Conservation (phyloP, 1,284 basidiomycete genomes). For the Clitocybe nebularis region DNA sequence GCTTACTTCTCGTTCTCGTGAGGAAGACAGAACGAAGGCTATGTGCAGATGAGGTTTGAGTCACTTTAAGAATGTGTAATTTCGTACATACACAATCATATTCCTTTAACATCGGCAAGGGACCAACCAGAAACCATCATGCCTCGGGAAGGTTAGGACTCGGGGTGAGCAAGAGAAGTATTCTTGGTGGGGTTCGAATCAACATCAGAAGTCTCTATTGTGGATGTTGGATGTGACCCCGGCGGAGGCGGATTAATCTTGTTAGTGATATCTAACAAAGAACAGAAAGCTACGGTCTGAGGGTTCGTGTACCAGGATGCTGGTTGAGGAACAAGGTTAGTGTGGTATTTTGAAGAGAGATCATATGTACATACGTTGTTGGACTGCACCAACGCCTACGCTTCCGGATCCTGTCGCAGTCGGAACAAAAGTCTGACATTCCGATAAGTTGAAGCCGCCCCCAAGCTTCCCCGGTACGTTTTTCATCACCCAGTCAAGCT, state of each 20-base stretch:
- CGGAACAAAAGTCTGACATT: conserved; percentile 68
- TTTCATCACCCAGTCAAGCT: conserved; percentile 62
- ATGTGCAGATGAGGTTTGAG: too few relatives aligned
- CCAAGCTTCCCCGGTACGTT: conserved; percentile 41
- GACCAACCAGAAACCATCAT: too few relatives aligned
- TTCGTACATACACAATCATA: too few relatives aligned
- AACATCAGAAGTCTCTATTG: too few relatives aligned
- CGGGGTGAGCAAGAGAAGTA: too few relatives aligned
- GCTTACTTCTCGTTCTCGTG: too few relatives aligned
- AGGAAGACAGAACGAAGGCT: too few relatives aligned
- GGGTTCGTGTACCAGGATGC: conserved; percentile 84
- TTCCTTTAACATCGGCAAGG: too few relatives aligned
- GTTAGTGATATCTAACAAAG: conserved; percentile 77
- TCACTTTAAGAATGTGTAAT: too few relatives aligned
- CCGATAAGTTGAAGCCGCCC: conserved; percentile 39
- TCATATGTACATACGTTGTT: conserved; percentile 45
- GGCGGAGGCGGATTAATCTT: conserved; percentile 55
- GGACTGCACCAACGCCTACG: conserved; percentile 19
- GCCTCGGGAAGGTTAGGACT: too few relatives aligned
- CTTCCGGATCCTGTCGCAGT: conserved; percentile 59
- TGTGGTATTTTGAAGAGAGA: neutral
- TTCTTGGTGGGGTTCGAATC: too few relatives aligned
- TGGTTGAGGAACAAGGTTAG: conserved; percentile 27
- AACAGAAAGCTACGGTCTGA: conserved; percentile 86
- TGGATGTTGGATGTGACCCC: neutral